Conservation (phyloP, 331 rosid species). For the Telfairia occidentalis region DNA sequence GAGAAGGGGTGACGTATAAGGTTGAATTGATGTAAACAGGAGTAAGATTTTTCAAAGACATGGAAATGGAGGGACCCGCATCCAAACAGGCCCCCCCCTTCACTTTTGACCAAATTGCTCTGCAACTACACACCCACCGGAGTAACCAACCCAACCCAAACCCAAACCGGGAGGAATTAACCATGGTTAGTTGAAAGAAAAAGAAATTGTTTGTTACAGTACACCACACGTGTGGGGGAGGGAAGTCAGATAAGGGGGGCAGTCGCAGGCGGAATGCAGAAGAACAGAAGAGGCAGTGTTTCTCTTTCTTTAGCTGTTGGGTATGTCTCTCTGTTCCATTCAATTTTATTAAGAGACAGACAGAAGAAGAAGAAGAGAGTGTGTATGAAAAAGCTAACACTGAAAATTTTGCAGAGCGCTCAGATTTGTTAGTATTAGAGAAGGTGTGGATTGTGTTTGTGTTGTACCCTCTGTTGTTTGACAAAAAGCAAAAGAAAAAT, state of each 20-base stretch:
- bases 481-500: neutral
- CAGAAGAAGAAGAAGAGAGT: neutral
- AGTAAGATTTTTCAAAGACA: conserved; percentile 37
- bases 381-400: conserved; percentile 15
- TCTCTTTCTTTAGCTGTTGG: conserved; percentile 28
- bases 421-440: conserved; percentile 31
- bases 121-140: neutral
- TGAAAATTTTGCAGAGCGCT: conserved; percentile 49
- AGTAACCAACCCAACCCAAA: neutral
- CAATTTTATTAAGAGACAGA: conserved; percentile 31
- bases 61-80: conserved; percentile 33
- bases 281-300: conserved; percentile 5
- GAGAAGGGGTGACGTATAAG: conserved; percentile 8
- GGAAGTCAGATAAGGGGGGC: conserved; percentile 46
- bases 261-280: conserved; percentile 14
- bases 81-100: neutral
- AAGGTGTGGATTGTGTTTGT: neutral
- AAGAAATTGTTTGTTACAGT: neutral
- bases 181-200: conserved; percentile 46
- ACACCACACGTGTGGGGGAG: conserved; percentile 39
- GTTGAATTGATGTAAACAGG: conserved; percentile 35
- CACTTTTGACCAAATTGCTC: conserved; percentile 42
- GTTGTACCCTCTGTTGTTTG: neutral
- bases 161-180: neutral
- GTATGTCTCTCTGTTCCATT: conserved; percentile 59